Conservation (phyloP, 1,139 yeast species). For the Geotrichum histeridarum region DNA sequence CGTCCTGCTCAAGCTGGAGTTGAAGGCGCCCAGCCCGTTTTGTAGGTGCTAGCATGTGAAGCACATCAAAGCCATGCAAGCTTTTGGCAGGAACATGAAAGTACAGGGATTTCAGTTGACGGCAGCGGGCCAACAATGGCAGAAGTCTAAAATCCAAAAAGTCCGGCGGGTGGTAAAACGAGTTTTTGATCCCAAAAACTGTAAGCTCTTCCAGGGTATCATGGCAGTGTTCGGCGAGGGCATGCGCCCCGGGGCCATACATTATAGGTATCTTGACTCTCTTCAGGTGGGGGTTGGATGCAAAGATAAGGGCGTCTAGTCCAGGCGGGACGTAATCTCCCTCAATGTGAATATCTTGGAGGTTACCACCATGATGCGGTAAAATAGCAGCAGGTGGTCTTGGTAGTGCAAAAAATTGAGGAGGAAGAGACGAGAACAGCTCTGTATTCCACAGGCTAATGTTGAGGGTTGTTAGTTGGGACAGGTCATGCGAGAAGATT, state of each 20-base stretch:
- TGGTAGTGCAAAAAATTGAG: constrained; percentile 4
- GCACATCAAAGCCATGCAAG: constrained; percentile 4
- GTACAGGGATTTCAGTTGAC: constrained; percentile 1
- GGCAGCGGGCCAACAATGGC: constrained; percentile 4
- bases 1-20: not conserved
- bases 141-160: constrained; percentile 5
- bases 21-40: not conserved
- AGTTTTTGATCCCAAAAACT: constrained; percentile 2
- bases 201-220: constrained; percentile 2
- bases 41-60: not conserved
- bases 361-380: constrained; percentile 2
- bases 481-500: constrained; percentile 5
- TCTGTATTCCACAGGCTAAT: constrained; percentile 9
- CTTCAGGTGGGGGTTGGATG: constrained; percentile 1
- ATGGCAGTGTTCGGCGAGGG: constrained; percentile 7
- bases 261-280: constrained; percentile 5
- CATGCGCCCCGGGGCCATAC: constrained; percentile 8
- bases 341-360: constrained; percentile 2
- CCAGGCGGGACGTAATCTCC: constrained; percentile 10
- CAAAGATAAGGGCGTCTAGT: constrained; percentile 3
- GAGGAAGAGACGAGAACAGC: constrained; percentile 1
- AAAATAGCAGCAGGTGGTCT: not conserved
- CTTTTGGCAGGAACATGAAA: not conserved
- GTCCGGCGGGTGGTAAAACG: constrained; percentile 7
- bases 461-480: constrained; percentile 5